phyloP scores from a whole-genome alignment of 139 green algal genomes.

The Tetradesmus obliquus region DNA sequence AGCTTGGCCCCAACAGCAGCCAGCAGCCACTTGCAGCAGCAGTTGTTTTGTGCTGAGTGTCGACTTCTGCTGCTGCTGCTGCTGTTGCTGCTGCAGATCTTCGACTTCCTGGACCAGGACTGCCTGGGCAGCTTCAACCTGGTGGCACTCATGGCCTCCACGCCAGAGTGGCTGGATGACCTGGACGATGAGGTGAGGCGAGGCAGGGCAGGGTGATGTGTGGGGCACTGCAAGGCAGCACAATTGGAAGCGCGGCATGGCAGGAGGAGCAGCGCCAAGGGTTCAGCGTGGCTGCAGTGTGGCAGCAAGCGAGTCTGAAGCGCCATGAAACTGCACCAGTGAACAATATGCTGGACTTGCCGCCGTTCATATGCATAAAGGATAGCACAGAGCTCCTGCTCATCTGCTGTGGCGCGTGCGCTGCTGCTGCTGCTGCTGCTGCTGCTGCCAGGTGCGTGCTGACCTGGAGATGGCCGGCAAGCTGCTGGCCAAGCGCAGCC shows the following conservation, averaged over 20 bases:
- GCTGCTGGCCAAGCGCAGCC: conserved; percentile 44
- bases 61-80: neutral
- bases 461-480: conserved; percentile 52
- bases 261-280: neutral
- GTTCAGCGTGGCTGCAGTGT: neutral
- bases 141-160: conserved; percentile 53
- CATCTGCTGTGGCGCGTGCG: neutral
- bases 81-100: conserved; percentile 71
- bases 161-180: conserved; percentile 54
- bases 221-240: neutral
- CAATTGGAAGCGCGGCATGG: neutral
- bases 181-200: conserved; percentile 65
- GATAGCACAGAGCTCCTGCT: neutral
- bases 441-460: conserved; percentile 21
- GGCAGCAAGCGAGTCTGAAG: no score
- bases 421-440: neutral
- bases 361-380: no score
- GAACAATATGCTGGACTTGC: no score
- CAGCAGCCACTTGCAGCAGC: neutral
- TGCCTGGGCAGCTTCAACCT: conserved; percentile 56
- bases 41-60: neutral
- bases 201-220: neutral
- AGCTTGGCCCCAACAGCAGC: neutral
- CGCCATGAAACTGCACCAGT: no score
- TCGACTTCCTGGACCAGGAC: conserved; percentile 75